Conservation (phyloP, 805 yeast species). For the Jamesozyma lodderae region DNA sequence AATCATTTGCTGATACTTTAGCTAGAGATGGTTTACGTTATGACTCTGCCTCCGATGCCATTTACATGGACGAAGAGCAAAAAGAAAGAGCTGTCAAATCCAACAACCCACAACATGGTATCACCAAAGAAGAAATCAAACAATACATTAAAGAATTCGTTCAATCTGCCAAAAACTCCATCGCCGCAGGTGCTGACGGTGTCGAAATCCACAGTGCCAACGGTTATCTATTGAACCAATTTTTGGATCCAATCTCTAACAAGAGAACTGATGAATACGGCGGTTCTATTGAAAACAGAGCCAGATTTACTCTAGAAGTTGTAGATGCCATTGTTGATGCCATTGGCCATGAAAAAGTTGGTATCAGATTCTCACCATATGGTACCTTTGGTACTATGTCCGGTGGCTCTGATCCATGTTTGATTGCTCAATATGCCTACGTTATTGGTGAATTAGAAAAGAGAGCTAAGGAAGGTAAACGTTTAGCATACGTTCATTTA, state of each 20-base stretch:
- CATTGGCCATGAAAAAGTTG: conserved; percentile 43
- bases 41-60: conserved; percentile 34
- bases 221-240: conserved; percentile 53
- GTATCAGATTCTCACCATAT: conserved; percentile 43
- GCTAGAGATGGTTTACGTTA: conserved; percentile 32
- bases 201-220: conserved; percentile 63
- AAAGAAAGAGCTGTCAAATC: conserved; percentile 30
- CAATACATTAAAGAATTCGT: conserved; percentile 36
- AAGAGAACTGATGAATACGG: conserved; percentile 47
- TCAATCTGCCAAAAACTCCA: conserved; percentile 37
- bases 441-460: conserved; percentile 35
- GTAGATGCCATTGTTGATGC: conserved; percentile 43
- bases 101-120: conserved; percentile 28
- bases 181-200: conserved; percentile 42
- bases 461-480: conserved; percentile 31
- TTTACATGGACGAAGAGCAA: conserved; percentile 30
- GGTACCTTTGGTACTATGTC: conserved; percentile 34
- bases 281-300: conserved; percentile 44
- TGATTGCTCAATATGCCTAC: conserved; percentile 35
- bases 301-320: conserved; percentile 38
- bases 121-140: conserved; percentile 32
- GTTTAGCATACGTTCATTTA: conserved; percentile 35
- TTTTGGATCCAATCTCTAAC: conserved; percentile 40
- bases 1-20: conserved; percentile 33
- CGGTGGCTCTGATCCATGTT: conserved; percentile 31